These are phyloP conservation scores for Trematosphaeria pertusa DNA, from an alignment of 2,329 filamentous ascomycete genomes.

Conservation along the genomic window DNA sequence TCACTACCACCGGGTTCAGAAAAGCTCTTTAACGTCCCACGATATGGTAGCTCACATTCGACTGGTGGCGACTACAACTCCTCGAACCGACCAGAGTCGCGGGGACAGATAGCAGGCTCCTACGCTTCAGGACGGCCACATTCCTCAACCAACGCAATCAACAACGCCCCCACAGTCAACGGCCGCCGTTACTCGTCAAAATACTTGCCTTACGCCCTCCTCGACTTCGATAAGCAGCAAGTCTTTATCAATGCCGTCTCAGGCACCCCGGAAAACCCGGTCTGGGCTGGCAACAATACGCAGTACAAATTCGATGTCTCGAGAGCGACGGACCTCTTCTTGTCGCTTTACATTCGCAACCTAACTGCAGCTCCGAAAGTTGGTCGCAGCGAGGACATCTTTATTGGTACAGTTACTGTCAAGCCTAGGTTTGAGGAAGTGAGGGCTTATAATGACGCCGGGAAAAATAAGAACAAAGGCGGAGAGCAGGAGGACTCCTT, in stretches of 20 bases:
- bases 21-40: constrained; percentile 71
- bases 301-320: constrained; percentile 99
- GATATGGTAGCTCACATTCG: constrained; percentile 76
- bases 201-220: constrained; percentile 95
- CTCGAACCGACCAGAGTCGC: constrained; percentile 68
- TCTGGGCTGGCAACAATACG: constrained; percentile 98
- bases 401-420: constrained; percentile 88
- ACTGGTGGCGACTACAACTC: constrained; percentile 65
- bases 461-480: constrained; percentile 63
- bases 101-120: constrained; percentile 64
- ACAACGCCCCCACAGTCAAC: constrained; percentile 87
- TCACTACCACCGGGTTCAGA: constrained; percentile 88
- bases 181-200: constrained; percentile 95
- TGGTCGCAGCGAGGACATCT: constrained; percentile 93
- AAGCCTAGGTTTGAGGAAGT: constrained; percentile 95
- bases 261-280: constrained; percentile 88
- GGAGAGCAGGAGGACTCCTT: constrained; percentile 67
- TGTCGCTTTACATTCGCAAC: constrained; percentile 94
- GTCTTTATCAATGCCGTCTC: constrained; percentile 98
- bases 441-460: constrained; percentile 71
- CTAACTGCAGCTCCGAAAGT: constrained; percentile 84
- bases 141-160: constrained; percentile 85
- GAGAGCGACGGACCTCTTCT: constrained; percentile 84
- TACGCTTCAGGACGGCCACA: constrained; percentile 75
- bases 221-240: constrained; percentile 99